These are phyloP conservation scores for Anisodus tanguticus DNA, from an alignment of 257 asterid species.

Conservation along the genomic window DNA sequence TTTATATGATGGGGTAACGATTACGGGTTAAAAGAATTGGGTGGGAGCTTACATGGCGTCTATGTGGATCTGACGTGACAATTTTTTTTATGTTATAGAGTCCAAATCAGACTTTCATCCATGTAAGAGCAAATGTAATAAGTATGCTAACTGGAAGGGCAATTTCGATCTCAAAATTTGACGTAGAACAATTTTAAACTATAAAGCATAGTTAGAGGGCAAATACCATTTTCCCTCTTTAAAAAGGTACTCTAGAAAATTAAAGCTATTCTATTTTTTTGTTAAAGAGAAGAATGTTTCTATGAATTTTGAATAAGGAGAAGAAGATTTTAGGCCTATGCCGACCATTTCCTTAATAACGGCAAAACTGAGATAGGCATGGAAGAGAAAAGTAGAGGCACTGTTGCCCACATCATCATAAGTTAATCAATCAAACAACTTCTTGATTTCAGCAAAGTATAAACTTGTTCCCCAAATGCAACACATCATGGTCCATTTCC, in stretches of 20 bases:
- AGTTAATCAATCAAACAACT: constrained; percentile 37
- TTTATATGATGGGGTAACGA: too few relatives aligned
- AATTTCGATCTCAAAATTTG: too few relatives aligned
- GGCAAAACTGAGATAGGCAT: constrained; percentile 36
- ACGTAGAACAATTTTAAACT: too few relatives aligned
- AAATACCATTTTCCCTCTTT: too few relatives aligned
- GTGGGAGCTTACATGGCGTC: too few relatives aligned
- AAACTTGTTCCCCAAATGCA: constrained; percentile 41
- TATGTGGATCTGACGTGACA: too few relatives aligned
- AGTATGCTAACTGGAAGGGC: too few relatives aligned
- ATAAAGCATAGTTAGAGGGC: too few relatives aligned
- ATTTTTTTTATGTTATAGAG: too few relatives aligned
- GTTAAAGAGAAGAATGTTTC: neutral
- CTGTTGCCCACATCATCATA: constrained; percentile 32
- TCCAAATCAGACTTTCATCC: too few relatives aligned
- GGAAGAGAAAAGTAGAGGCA: constrained; percentile 31
- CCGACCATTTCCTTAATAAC: constrained; percentile 53
- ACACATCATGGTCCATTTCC: constrained; percentile 42
- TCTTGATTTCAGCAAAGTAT: constrained; percentile 46
- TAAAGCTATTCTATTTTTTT: neutral
- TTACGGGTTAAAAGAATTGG: too few relatives aligned
- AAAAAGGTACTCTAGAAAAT: neutral
- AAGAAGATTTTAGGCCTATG: neutral
- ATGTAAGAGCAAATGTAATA: too few relatives aligned
- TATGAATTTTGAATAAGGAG: neutral